phyloP scores from a whole-genome alignment of 2,329 filamentous ascomycete species.

The Trichoderma koningiopsis region DNA sequence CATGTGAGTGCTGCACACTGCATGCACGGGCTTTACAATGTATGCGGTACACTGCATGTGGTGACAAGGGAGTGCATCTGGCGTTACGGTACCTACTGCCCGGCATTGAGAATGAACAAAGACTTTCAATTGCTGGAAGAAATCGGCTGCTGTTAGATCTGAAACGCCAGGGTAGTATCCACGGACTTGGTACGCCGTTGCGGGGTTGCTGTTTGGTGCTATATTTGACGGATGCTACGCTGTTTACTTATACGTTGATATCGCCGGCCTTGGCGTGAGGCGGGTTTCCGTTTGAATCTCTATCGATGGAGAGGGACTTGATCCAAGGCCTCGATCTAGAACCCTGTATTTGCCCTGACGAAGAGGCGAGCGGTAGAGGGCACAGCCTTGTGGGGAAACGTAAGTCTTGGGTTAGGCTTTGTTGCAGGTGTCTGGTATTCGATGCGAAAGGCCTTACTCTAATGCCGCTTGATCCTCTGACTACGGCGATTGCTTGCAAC shows the following conservation, averaged over 20 bases:
- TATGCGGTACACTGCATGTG: background rate
- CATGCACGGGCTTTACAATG: background rate
- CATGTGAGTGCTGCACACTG: constrained; percentile 12
- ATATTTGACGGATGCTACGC: background rate
- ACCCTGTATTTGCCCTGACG: background rate
- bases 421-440: background rate
- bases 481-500: background rate
- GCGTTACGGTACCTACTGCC: background rate
- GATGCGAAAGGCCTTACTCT: background rate
- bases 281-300: background rate
- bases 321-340: background rate
- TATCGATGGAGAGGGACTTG: background rate
- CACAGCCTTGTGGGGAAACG: background rate
- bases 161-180: background rate
- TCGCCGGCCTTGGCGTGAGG: background rate
- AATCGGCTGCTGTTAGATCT: background rate
- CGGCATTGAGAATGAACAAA: background rate
- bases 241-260: background rate
- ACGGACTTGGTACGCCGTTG: background rate
- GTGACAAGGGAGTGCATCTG: background rate
- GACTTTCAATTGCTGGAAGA: background rate
- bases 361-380: too few species aligned
- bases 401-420: background rate
- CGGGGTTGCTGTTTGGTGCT: background rate
- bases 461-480: background rate